Conservation (phyloP, 2,329 filamentous ascomycete species). For the Chaetomium sp. region DNA sequence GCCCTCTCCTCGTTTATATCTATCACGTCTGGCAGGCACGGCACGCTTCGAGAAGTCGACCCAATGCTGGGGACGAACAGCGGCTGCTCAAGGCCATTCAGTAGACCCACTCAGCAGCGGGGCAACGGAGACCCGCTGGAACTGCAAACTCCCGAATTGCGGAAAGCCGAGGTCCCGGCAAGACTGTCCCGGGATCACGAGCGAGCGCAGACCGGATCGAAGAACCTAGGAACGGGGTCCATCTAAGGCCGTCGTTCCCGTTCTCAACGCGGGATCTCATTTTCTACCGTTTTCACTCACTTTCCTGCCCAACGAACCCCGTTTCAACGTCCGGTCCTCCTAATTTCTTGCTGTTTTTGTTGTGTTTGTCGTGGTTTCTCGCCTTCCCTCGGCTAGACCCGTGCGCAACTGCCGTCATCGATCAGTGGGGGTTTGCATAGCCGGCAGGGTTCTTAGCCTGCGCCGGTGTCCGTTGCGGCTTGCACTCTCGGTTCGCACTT, state of each 20-base stretch:
- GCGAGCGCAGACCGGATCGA: not conserved
- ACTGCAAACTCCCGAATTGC: not conserved
- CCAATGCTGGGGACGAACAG: too few species aligned
- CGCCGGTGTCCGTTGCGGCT: not conserved
- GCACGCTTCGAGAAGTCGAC: too few species aligned
- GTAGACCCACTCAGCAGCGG: too few species aligned
- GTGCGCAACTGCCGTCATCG: slow-evolving; percentile 15
- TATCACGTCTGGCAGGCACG: too few species aligned
- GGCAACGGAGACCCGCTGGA: too few species aligned
- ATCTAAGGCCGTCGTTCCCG: not conserved
- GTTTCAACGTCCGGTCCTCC: not conserved
- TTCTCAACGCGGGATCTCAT: not conserved
- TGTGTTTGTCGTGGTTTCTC: not conserved
- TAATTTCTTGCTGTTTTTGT: not conserved
- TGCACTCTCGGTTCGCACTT: not conserved
- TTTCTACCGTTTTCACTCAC: not conserved
- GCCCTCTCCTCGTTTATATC: too few species aligned
- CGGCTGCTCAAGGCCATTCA: too few species aligned
- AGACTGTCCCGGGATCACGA: not conserved
- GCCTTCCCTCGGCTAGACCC: not conserved
- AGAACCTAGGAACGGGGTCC: not conserved
- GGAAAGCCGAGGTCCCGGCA: not conserved
- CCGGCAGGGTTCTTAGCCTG: slow-evolving; percentile 6
- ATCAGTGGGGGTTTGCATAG: slow-evolving; percentile 11
- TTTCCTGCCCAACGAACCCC: not conserved